Percentiles rank a stretch among this genome's conserved stretches.
These are phyloP conservation scores for Fraxinus nigra DNA, from an alignment of 305 asterid species.

Conservation along the genomic window DNA sequence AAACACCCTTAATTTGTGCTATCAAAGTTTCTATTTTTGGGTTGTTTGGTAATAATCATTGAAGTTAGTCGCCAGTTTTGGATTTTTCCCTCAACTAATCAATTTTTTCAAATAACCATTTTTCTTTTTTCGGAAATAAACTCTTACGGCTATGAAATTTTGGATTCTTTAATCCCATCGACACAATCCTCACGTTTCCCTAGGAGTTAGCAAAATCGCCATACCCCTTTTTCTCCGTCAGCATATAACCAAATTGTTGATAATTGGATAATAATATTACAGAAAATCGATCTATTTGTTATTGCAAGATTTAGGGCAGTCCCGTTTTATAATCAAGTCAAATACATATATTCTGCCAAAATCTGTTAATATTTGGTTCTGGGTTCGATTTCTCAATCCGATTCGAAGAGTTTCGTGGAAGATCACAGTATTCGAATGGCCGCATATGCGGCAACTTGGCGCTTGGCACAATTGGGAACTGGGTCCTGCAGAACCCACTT, in stretches of 20 bases:
- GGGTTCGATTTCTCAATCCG: slow-evolving; percentile 1
- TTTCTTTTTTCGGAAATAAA: background rate
- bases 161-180: background rate
- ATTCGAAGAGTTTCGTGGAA: background rate
- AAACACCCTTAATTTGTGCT: too few species aligned
- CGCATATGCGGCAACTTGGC: slow-evolving; percentile 50
- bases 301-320: background rate
- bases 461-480: slow-evolving; percentile 40
- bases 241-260: background rate
- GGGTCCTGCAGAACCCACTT: slow-evolving; percentile 26
- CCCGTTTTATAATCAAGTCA: background rate
- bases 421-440: slow-evolving; percentile 33
- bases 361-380: background rate
- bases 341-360: background rate
- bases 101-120: background rate
- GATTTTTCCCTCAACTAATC: background rate
- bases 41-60: background rate
- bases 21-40: background rate
- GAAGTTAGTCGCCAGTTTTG: background rate
- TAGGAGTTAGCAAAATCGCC: background rate
- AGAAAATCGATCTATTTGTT: background rate
- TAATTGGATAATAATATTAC: background rate
- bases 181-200: background rate
- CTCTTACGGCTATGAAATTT: background rate
- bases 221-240: background rate